Evolutionary conservation across 768 basidiomycete species (phyloP).

Genomic region (Gelatoporia subvermispora): DNA sequence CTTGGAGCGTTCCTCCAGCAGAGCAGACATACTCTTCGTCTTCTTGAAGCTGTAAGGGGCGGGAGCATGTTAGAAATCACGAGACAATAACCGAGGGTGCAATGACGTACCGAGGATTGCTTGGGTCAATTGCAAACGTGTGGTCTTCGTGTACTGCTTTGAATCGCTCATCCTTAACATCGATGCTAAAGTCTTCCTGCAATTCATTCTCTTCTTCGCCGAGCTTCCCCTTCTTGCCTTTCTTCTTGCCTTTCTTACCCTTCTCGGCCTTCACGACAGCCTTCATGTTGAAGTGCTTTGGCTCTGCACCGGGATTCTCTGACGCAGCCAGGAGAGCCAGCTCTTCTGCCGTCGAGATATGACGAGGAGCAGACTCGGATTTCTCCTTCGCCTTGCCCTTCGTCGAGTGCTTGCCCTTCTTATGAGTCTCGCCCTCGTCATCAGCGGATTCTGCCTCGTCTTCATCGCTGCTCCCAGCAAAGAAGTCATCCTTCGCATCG

Average conservation of each 20-base stretch:
- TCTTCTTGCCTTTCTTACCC: conserved; percentile 39
- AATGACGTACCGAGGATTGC: conserved; percentile 79
- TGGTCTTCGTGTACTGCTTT: conserved; percentile 83
- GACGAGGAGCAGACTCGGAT: conserved; percentile 13
- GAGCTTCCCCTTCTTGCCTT: conserved; percentile 37
- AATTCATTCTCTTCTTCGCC: conserved; percentile 57
- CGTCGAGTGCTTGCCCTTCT: conserved; percentile 11
- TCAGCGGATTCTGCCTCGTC: conserved; percentile 17
- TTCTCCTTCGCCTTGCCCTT: conserved; percentile 19
- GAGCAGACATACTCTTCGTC: conserved; percentile 83
- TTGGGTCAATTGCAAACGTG: conserved; percentile 92
- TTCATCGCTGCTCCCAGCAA: conserved; percentile 47
- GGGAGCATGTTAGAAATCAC: conserved; percentile 8
- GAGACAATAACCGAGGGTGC: background rate
- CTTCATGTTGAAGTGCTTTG: conserved; percentile 87
- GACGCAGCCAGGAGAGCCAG: conserved; percentile 57
- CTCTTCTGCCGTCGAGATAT: conserved; percentile 53
- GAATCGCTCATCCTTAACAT: conserved; percentile 88
- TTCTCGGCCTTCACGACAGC: conserved; percentile 87
- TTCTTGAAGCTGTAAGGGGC: conserved; percentile 69
- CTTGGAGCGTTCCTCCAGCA: conserved; percentile 80
- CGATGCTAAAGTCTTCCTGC: conserved; percentile 77
- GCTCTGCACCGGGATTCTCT: conserved; percentile 47
- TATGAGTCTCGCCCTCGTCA: conserved; percentile 18
- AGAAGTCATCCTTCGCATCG: conserved; percentile 66